Evolutionary conservation across 2,329 filamentous ascomycete species (phyloP).

Genomic region (Alternaria ventricosa): DNA sequence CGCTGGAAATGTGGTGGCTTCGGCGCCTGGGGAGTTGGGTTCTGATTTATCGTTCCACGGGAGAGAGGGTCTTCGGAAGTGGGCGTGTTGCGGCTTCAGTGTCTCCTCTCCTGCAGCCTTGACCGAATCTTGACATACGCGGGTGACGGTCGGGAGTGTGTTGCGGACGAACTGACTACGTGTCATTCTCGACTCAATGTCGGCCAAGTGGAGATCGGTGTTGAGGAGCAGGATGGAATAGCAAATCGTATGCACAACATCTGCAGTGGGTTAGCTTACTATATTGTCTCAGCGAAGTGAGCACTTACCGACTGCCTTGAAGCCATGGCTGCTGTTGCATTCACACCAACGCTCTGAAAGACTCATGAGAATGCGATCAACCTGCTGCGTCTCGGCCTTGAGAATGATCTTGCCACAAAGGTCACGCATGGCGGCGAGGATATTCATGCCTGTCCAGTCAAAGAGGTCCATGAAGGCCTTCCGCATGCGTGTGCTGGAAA

Average conservation of each 20-base stretch:
- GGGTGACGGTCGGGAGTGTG: conserved; percentile 86
- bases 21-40: conserved; percentile 41
- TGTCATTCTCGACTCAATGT: conserved; percentile 97
- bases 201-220: conserved; percentile 92
- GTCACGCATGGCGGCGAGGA: conserved; percentile 77
- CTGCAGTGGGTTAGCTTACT: conserved; percentile 56
- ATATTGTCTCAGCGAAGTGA: neutral
- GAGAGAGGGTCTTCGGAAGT: conserved; percentile 42
- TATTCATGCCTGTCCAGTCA: conserved; percentile 81
- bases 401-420: conserved; percentile 83
- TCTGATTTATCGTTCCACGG: conserved; percentile 47
- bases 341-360: conserved; percentile 91
- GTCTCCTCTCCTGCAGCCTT: conserved; percentile 42
- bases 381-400: conserved; percentile 93
- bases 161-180: conserved; percentile 94
- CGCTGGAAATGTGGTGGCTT: conserved; percentile 33
- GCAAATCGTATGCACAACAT: conserved; percentile 96
- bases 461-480: conserved; percentile 92
- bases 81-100: conserved; percentile 42
- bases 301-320: conserved; percentile 81
- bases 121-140: conserved; percentile 74
- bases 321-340: conserved; percentile 91
- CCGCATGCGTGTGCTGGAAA: conserved; percentile 61
- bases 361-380: conserved; percentile 89
- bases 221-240: conserved; percentile 96